A percentile compares a stretch with the other conserved stretches of the same genome.
phyloP scores from a whole-genome alignment of 306 rosid genomes.

The Ormosia emarginata region DNA sequence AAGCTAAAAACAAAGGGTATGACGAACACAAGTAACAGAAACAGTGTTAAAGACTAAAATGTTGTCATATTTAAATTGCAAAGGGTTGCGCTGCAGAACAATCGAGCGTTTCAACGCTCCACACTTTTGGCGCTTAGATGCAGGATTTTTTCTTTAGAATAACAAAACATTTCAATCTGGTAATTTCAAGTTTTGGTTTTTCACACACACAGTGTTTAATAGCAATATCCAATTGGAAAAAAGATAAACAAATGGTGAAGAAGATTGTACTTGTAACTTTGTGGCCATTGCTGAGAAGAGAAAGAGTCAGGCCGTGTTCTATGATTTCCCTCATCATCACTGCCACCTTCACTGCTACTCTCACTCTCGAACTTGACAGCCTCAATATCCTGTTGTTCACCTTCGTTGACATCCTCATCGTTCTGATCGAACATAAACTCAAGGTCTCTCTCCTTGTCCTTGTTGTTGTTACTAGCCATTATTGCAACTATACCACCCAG shows the following conservation, averaged over 20 bases:
- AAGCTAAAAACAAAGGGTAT: background rate
- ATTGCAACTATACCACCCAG: background rate
- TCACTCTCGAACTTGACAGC: conserved; percentile 26
- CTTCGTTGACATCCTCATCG: conserved; percentile 23
- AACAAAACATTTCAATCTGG: too few species aligned
- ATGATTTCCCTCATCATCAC: conserved; percentile 12
- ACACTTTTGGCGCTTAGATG: too few species aligned
- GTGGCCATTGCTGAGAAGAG: conserved; percentile 79
- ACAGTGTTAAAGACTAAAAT: background rate
- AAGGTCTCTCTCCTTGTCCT: conserved; percentile 20
- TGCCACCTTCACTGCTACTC: background rate
- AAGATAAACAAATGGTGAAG: background rate
- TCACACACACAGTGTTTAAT: too few species aligned
- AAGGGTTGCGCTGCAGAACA: too few species aligned
- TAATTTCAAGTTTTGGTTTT: too few species aligned
- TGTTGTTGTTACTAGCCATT: conserved; percentile 22
- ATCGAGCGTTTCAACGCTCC: too few species aligned
- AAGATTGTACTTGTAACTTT: conserved; percentile 60
- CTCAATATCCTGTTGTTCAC: conserved; percentile 35
- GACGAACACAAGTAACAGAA: background rate
- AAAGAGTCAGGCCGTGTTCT: conserved; percentile 28
- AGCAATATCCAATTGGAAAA: background rate
- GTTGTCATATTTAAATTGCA: background rate
- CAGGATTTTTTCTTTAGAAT: too few species aligned
- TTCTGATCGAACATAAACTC: conserved; percentile 38